Evolutionary conservation across 768 basidiomycete genomes (phyloP).

Genomic region (Collybia nuda): DNA sequence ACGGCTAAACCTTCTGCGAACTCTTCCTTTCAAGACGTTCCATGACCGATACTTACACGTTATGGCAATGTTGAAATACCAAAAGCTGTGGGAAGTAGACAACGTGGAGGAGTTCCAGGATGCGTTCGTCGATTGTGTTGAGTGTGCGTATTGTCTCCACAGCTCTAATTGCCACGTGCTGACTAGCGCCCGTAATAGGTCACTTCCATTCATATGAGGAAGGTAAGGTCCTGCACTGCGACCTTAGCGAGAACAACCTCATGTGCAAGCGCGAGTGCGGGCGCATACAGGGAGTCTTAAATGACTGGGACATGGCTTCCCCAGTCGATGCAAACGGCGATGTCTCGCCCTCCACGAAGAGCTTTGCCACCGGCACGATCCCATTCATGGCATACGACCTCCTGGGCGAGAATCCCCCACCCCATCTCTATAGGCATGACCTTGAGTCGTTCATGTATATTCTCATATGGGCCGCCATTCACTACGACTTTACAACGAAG

Average conservation of each 20-base stretch:
- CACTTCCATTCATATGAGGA: slow-evolving; percentile 17
- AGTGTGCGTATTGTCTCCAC: slow-evolving; percentile 19
- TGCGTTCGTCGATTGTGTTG: slow-evolving; percentile 26
- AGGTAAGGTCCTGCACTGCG: slow-evolving; percentile 24
- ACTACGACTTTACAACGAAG: slow-evolving; percentile 15
- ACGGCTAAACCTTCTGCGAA: slow-evolving; percentile 2
- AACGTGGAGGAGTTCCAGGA: slow-evolving; percentile 22
- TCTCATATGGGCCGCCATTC: slow-evolving; percentile 19
- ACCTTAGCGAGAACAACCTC: slow-evolving; percentile 30
- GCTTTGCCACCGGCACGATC: slow-evolving; percentile 21
- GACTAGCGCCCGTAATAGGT: slow-evolving; percentile 9
- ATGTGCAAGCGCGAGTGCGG: slow-evolving; percentile 18
- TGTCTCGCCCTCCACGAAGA: not conserved
- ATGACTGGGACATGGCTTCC: slow-evolving; percentile 26
- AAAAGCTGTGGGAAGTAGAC: slow-evolving; percentile 18
- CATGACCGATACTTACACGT: slow-evolving; percentile 14
- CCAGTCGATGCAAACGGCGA: slow-evolving; percentile 5
- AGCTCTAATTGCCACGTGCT: not conserved
- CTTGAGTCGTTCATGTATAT: slow-evolving; percentile 26
- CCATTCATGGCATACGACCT: slow-evolving; percentile 29
- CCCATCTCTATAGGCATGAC: slow-evolving; percentile 23
- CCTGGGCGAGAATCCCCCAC: slow-evolving; percentile 10
- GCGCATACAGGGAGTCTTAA: slow-evolving; percentile 18
- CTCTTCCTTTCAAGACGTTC: not conserved
- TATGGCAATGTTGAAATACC: slow-evolving; percentile 14